phyloP scores from a whole-genome alignment of 257 asterid genomes.

The Perilla frutescens region DNA sequence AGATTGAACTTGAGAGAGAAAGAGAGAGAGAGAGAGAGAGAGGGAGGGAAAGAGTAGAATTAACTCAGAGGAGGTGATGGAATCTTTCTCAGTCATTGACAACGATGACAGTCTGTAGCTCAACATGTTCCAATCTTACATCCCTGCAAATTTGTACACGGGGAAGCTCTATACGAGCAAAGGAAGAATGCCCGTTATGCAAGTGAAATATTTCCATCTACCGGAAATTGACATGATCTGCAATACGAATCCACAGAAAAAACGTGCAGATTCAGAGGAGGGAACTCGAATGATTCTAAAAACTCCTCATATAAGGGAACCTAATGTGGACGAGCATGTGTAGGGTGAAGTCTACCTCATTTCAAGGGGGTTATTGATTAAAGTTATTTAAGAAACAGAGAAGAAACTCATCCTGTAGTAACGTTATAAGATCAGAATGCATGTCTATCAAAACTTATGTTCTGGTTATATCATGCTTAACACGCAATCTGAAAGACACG shows the following conservation, averaged over 20 bases:
- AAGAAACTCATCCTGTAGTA: no score
- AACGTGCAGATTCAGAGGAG: not conserved
- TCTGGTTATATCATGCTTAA: no score
- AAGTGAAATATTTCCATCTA: not conserved
- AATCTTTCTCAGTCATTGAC: not conserved
- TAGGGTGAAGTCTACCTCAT: no score
- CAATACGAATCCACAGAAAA: constrained; percentile 9
- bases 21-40: not conserved
- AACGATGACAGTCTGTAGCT: not conserved
- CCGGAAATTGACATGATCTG: constrained; percentile 5
- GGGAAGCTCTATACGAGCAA: no score
- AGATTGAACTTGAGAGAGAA: not conserved
- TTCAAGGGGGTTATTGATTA: no score
- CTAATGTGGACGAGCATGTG: no score
- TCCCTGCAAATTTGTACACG: not conserved
- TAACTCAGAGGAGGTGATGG: not conserved
- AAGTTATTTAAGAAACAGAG: no score
- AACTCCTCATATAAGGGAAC: no score
- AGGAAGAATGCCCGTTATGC: not conserved
- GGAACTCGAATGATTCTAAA: no score
- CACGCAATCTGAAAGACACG: no score
- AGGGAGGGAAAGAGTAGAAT: not conserved
- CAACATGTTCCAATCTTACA: not conserved
- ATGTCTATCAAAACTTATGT: no score
- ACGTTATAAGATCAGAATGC: no score